Evolutionary conservation across 495 filamentous ascomycete species (phyloP), one percentile per base, ranked within the genome.

Genomic region (Venustampulla echinocandica): DNA sequence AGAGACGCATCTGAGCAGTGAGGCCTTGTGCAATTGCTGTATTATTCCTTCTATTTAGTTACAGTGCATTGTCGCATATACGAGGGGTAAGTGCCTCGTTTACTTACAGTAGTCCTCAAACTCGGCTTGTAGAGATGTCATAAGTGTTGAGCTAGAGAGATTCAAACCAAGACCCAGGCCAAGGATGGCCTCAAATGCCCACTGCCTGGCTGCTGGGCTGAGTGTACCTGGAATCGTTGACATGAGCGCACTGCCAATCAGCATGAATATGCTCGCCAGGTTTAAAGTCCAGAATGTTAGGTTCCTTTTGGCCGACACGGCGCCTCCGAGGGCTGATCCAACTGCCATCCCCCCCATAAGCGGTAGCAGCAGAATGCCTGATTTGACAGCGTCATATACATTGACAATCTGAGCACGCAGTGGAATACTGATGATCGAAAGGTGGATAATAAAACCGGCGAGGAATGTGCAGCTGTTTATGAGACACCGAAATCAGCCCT

Each of bases 361-460:
- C 1, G 75, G 75, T 4, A 81, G 65, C 33, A 86, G 59, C 24
- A 77, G 68, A 15, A 80, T 58, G 15, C 79, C 81, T 0, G 80
- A 69, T 27, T 44, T 45, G 46, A 70, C 58, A 3, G 74, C 54
- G 49, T 47, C 64, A 55, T 70, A 63, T 6, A 55, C 61, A 32
- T 75, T 67, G 20, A 79, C 68, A 22, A 78, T 64, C 45, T 81
- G 76, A 32, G 77, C 76, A 38, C 75, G 69, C 50, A 79, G 71
- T 7, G 79, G 77, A 11, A 83, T 64, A 35, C 75, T 70, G 30
- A 82, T 67, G 7, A 79, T 61, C 38, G 70, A 64, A 7, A 70
- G 56, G 23, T 78, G 69, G 52, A 73, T 78, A 6, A 71, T 57
- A 35, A 73, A 76, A 13, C 79, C 79, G 0, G 67, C 65, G n/a